Evolutionary conservation across 805 yeast genomes (phyloP).

Genomic region (Pichia kluyveri): DNA sequence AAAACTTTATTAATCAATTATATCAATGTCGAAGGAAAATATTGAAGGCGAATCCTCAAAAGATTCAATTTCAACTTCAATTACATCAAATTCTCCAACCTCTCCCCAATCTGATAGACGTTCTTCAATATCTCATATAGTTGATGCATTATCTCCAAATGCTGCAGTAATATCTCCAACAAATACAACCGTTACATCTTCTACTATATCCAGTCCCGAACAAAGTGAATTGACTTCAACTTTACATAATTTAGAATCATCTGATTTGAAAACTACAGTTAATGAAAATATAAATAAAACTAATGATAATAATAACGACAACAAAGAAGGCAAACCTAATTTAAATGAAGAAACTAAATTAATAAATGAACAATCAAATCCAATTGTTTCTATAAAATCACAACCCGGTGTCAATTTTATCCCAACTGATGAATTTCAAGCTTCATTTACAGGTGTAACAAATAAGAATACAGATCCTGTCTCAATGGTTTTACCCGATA

Average conservation of each 20-base stretch:
- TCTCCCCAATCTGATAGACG: not conserved
- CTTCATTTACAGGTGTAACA: slow-evolving; percentile 32
- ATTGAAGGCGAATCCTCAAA: not conserved
- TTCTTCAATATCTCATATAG: slow-evolving; percentile 6
- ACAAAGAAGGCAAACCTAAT: not conserved
- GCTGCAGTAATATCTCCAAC: slow-evolving; percentile 3
- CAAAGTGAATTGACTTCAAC: not conserved
- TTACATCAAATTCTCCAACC: not conserved
- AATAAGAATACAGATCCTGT: slow-evolving; percentile 12
- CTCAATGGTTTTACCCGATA: slow-evolving; percentile 6
- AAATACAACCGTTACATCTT: slow-evolving; percentile 1
- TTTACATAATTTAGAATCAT: not conserved
- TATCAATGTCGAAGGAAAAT: not conserved
- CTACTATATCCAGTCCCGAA: not conserved
- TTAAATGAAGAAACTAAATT: not conserved
- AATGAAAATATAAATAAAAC: not conserved
- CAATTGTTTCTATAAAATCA: slow-evolving; percentile 13
- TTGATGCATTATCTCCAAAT: slow-evolving; percentile 2
- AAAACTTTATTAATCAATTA: not conserved
- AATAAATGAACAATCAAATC: not conserved
- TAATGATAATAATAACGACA: not conserved
- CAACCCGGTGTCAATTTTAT: slow-evolving; percentile 20
- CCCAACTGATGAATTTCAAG: slow-evolving; percentile 28
- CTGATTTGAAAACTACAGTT: not conserved
- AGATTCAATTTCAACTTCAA: not conserved